Base-by-base conservation (phyloP, 1,284 basidiomycete species). In the Microbotryomycetes sp. region DNA sequence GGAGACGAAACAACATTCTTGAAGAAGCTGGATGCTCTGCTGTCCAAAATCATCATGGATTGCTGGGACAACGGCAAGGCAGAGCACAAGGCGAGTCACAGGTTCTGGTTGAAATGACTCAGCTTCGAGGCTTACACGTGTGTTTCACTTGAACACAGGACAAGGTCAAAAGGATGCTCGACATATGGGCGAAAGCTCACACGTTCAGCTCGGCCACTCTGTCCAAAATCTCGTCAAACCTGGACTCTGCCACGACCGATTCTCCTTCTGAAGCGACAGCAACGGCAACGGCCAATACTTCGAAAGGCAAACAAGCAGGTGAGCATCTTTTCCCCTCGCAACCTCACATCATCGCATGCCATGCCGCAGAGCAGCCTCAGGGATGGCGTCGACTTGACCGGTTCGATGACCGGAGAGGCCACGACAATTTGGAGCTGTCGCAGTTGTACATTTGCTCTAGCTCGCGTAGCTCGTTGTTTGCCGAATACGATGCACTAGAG, bases 91-190 rank as follows among this genome's bases (percentile, higher is more conserved):
- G 92, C 94, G 78, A 82, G 91, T 86, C 60, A 45, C 19, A 7
- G 16, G 19, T 54, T 59, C 51, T 52, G n/a, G n/a, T n/a, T n/a
- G n/a, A n/a, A n/a, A n/a, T n/a, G n/a, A n/a, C n/a, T n/a, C n/a
- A n/a, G n/a, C n/a, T n/a, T n/a, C n/a, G n/a, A n/a, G n/a, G n/a
- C n/a, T n/a, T n/a, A n/a, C n/a, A n/a, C n/a, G n/a, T n/a, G n/a
- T n/a, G n/a, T n/a, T n/a, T n/a, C n/a, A n/a, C n/a, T n/a, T 15
- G 22, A 28, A 31, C 42, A 76, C 80, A 96, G 92, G 92, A 94
- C 80, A 96, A 96, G 79, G 83, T 88, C 55, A 86, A 87, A 80
- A 96, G 94, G 79, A 85, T 96, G 73, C 82, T 92, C 77, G 92
- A 94, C 77, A 94, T 96, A 72, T 96, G 92, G 92, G 82, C 81